A percentile compares a stretch with the other conserved stretches of the same genome.
phyloP scores from a whole-genome alignment of 306 rosid genomes.

The Neltuma alba region DNA sequence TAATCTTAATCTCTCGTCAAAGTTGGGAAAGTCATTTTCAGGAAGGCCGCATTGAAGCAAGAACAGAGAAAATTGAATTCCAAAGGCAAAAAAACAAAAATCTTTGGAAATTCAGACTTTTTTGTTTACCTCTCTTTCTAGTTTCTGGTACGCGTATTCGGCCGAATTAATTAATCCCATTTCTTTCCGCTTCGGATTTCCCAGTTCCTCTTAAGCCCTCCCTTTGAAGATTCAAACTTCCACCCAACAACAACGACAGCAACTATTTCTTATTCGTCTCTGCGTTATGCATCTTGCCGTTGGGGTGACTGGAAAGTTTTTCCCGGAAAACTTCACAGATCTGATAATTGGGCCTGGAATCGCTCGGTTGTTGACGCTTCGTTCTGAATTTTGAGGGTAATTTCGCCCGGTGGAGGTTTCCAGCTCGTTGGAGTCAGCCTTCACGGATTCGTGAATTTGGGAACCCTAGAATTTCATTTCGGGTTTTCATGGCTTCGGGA shows the following conservation, averaged over 20 bases:
- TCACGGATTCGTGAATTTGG: conserved; percentile 11
- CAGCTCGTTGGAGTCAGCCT: background rate
- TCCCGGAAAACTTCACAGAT: background rate
- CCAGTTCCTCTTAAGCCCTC: background rate
- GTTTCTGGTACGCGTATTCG: conserved; percentile 49
- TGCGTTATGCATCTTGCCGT: conserved; percentile 7
- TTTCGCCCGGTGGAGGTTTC: background rate
- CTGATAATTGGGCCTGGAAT: conserved; percentile 6
- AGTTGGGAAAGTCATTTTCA: conserved; percentile 42
- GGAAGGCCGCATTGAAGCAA: conserved; percentile 31
- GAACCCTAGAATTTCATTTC: conserved; percentile 2
- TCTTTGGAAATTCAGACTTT: conserved; percentile 46
- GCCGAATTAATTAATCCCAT: conserved; percentile 34
- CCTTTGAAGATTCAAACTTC: conserved; percentile 39
- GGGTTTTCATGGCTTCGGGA: conserved; percentile 62
- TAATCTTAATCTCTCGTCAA: conserved; percentile 40
- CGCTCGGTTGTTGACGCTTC: conserved; percentile 9
- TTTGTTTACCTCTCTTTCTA: background rate
- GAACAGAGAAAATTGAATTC: background rate
- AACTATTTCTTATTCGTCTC: conserved; percentile 25
- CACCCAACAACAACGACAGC: conserved; percentile 1
- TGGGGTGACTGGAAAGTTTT: conserved; percentile 13
- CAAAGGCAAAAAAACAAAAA: background rate
- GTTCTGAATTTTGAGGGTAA: background rate
- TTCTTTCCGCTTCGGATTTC: background rate